A percentile compares a stretch with the other conserved stretches of the same genome.
phyloP scores from a whole-genome alignment of 1,284 basidiomycete genomes.

The Laetiporus sulphureus region DNA sequence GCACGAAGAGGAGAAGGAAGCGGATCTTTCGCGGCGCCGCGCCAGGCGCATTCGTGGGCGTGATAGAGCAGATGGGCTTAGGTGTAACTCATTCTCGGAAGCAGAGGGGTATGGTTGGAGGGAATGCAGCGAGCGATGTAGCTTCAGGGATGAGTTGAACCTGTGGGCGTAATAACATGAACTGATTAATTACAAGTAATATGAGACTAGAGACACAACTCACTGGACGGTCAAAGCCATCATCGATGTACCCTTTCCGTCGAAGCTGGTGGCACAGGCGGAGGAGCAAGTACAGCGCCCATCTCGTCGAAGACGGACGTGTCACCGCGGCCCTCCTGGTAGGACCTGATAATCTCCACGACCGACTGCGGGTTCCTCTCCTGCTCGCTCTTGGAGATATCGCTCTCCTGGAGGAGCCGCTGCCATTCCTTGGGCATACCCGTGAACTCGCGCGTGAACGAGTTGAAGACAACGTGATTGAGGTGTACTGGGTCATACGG shows the following conservation, averaged over 20 bases:
- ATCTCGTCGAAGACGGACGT: slow-evolving; percentile 72
- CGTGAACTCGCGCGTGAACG: slow-evolving; percentile 96
- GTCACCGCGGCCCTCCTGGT: slow-evolving; percentile 80
- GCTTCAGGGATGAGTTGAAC: slow-evolving; percentile 58
- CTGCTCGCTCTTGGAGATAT: slow-evolving; percentile 92
- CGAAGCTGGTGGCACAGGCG: slow-evolving; percentile 11
- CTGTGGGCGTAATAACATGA: slow-evolving; percentile 32
- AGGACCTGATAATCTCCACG: slow-evolving; percentile 99
- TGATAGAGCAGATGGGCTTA: slow-evolving; percentile 64
- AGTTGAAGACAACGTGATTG: slow-evolving; percentile 99
- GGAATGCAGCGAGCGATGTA: slow-evolving; percentile 57
- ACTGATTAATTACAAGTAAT: background rate
- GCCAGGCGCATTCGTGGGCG: slow-evolving; percentile 15
- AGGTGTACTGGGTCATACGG: slow-evolving; percentile 99
- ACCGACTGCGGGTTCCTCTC: slow-evolving; percentile 98
- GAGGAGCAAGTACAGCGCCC: slow-evolving; percentile 38
- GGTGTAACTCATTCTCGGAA: slow-evolving; percentile 68
- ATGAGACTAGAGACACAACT: slow-evolving; percentile 19
- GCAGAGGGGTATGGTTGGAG: slow-evolving; percentile 52
- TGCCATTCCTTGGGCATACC: slow-evolving; percentile 99
- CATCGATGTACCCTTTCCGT: slow-evolving; percentile 29
- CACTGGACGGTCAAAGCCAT: slow-evolving; percentile 47
- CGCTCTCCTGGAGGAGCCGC: slow-evolving; percentile 92
- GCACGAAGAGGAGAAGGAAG: slow-evolving; percentile 57
- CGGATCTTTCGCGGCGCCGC: slow-evolving; percentile 28